Percentiles rank a stretch among this genome's conserved stretches.
Conservation (phyloP, 495 filamentous ascomycete genomes). For the Talaromyces ruber region DNA sequence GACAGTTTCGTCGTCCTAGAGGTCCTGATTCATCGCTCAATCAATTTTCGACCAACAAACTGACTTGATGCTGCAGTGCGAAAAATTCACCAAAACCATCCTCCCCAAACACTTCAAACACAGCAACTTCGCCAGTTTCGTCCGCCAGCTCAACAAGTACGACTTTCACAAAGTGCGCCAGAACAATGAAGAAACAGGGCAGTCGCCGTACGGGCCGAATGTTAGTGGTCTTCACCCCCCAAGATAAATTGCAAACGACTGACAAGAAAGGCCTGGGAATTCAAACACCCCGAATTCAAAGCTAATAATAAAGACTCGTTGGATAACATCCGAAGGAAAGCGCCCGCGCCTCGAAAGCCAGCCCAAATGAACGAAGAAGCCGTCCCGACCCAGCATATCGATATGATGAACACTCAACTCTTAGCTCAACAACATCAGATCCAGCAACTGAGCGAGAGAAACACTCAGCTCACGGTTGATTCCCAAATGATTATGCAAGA, state of each 20-base stretch:
- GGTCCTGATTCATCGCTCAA: conserved; percentile 41
- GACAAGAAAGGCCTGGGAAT: conserved; percentile 76
- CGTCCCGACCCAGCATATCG: conserved; percentile 79
- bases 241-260: neutral
- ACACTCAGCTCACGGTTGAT: conserved; percentile 75
- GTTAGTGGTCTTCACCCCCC: conserved; percentile 42
- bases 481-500: conserved; percentile 85
- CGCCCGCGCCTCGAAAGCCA: conserved; percentile 81
- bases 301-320: conserved; percentile 92
- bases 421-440: conserved; percentile 88
- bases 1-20: conserved; percentile 97
- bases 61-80: conserved; percentile 52
- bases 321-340: conserved; percentile 94
- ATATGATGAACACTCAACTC: conserved; percentile 79
- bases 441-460: conserved; percentile 73
- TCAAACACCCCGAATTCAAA: conserved; percentile 95
- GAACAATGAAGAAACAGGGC: conserved; percentile 87
- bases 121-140: conserved; percentile 98
- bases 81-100: conserved; percentile 96
- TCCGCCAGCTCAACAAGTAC: conserved; percentile 98
- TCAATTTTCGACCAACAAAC: neutral
- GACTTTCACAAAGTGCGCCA: conserved; percentile 99
- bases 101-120: conserved; percentile 99
- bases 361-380: conserved; percentile 57
- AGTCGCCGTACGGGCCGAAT: conserved; percentile 83